Evolutionary conservation across 2,329 filamentous ascomycete species (phyloP).

Genomic region (Pseudopithomyces chartarum): DNA sequence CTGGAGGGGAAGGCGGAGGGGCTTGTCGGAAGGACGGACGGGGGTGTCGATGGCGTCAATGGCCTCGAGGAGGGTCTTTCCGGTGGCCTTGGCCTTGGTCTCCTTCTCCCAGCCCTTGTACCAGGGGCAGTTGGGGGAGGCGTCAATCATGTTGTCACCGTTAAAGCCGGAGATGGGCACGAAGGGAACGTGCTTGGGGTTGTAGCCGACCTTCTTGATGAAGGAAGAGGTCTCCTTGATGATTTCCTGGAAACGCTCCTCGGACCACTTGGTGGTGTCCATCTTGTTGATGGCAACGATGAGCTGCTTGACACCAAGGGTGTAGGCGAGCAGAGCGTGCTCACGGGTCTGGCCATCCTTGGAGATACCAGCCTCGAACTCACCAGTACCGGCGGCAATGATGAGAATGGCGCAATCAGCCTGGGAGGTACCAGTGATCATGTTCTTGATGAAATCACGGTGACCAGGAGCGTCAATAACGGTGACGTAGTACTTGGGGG

Average conservation of each 20-base stretch:
- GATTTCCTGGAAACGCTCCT: conserved; percentile 97
- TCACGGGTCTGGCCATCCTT: conserved; percentile 99
- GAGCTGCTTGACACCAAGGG: conserved; percentile 99
- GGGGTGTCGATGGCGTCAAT: conserved; percentile 96
- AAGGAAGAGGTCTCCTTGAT: conserved; percentile 99
- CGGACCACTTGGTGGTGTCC: conserved; percentile 99
- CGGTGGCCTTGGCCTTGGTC: conserved; percentile 84
- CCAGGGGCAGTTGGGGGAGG: conserved; percentile 95
- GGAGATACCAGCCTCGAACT: conserved; percentile 99
- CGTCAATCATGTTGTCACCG: conserved; percentile 98
- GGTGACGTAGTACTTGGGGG: conserved; percentile 95
- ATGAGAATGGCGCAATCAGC: conserved; percentile 99
- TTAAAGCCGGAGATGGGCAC: conserved; percentile 99
- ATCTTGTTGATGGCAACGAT: conserved; percentile 99
- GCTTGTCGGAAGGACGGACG: conserved; percentile 95
- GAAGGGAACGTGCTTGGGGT: conserved; percentile 98
- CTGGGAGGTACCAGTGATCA: conserved; percentile 99
- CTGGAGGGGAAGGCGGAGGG: conserved; percentile 99
- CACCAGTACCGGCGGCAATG: conserved; percentile 99
- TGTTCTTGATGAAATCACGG: conserved; percentile 99
- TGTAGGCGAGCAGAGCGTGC: conserved; percentile 99
- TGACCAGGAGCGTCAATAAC: conserved; percentile 92
- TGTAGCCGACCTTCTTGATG: conserved; percentile 99
- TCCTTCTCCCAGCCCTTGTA: conserved; percentile 99
- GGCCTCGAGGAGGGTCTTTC: conserved; percentile 99